Evolutionary conservation across 2,329 filamentous ascomycete genomes (phyloP), one percentile per base, ranked within the genome.

Genomic region (Emmonsiellopsis sp.): DNA sequence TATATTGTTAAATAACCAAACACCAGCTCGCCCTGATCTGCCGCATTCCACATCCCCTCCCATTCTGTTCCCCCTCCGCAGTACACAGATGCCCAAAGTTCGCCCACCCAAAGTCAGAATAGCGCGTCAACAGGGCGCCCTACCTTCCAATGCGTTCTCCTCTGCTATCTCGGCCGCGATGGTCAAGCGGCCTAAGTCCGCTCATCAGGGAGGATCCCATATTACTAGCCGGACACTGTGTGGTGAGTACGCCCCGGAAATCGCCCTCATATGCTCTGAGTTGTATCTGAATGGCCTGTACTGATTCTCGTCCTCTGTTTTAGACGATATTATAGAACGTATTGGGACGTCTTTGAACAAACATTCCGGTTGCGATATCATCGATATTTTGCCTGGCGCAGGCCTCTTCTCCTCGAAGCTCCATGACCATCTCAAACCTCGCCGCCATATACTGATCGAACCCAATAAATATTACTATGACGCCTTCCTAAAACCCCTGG

Each of bases 391-490:
- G 67, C 92, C 92, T 0, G 90, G 90, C 11, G 73, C 74, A 1
- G 89, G 90, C 7, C 52, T 95, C 2, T 93, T 86, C 82, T 95
- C 91, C 35, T 75, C 76, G 31, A 87, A 85, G 62, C 74, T 97
- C 0, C 83, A 95, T 65, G 77, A 88, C 0, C 73, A 79, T 45
- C 75, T 98, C 7, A 73, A 89, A 62, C 92, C 92, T 4, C 83
- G 89, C 54, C 84, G 81, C 5, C 93, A 98, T 72, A 73, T 96
- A 44, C 76, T 98, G 42, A 77, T 96, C 69, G 91, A 97, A 63
- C 83, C 84, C 2, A 80, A 87, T 35, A 67, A 70, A 2, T 69
- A 75, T 0, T 62, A 78, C 3, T 92, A 87, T 66, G 58, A 70
- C 1, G 73, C 80, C 0, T 82, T 85, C 56, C 79, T 95, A 26